Conservation (phyloP, 768 basidiomycete genomes). For the Agaricus subrufescens region DNA sequence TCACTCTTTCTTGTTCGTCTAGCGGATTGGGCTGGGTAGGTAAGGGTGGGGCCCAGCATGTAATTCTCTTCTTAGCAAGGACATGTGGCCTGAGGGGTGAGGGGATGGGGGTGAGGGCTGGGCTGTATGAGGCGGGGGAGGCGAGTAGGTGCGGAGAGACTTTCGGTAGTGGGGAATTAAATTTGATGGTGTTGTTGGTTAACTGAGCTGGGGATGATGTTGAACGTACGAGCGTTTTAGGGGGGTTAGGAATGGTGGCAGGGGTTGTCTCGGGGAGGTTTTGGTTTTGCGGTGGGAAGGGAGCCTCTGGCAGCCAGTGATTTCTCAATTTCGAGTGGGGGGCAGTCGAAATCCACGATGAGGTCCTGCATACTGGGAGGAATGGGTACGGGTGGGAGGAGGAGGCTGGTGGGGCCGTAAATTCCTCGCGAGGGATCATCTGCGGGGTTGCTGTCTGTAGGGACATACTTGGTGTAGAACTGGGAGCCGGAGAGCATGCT, state of each 20-base stretch:
- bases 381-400: constrained; percentile 26
- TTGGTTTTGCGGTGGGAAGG: background rate
- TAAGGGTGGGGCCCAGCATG: constrained; percentile 15
- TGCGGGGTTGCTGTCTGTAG: constrained; percentile 31
- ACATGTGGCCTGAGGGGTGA: constrained; percentile 22
- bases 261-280: background rate
- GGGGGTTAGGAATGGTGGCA: too few species aligned
- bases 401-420: constrained; percentile 15
- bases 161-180: background rate
- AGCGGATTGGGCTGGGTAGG: background rate
- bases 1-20: background rate
- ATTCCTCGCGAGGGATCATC: constrained; percentile 32
- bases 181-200: background rate
- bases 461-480: constrained; percentile 27
- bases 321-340: background rate
- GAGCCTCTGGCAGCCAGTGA: background rate
- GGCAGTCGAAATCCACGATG: constrained; percentile 20
- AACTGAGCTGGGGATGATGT: too few species aligned
- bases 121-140: constrained; percentile 21
- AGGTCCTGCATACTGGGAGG: constrained; percentile 21
- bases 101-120: constrained; percentile 12
- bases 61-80: constrained; percentile 16
- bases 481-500: background rate
- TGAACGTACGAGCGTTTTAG: too few species aligned
- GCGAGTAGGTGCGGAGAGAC: constrained; percentile 22